A percentile compares a stretch with the other conserved stretches of the same genome.
Evolutionary conservation across 2,329 filamentous ascomycete genomes (phyloP).

Genomic region (Thielaviopsis ethacetica): DNA sequence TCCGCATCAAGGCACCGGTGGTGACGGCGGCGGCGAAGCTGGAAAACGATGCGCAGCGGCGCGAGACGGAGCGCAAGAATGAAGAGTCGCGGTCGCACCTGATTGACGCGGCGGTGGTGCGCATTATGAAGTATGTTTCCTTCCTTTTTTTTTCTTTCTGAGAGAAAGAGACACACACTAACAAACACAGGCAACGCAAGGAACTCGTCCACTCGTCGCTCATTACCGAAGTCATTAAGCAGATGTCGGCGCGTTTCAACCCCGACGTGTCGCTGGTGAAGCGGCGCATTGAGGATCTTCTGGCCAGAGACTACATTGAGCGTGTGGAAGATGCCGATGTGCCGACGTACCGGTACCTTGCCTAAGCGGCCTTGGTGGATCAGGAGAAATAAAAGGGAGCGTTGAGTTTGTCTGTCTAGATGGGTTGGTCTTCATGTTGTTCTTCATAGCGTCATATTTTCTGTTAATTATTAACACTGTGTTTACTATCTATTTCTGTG

Average conservation of each 20-base stretch:
- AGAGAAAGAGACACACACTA: slow-evolving; percentile 16
- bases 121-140: slow-evolving; percentile 71
- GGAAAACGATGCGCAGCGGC: slow-evolving; percentile 53
- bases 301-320: slow-evolving; percentile 63
- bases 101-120: slow-evolving; percentile 60
- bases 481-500: neutral
- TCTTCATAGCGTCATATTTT: no score
- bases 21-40: slow-evolving; percentile 71
- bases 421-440: neutral
- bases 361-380: no score
- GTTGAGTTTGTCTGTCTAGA: no score
- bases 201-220: slow-evolving; percentile 53
- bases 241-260: slow-evolving; percentile 53
- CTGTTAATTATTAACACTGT: neutral
- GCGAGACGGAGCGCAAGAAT: slow-evolving; percentile 60
- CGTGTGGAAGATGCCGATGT: slow-evolving; percentile 50
- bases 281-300: slow-evolving; percentile 62
- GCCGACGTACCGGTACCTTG: slow-evolving; percentile 55
- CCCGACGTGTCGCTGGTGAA: slow-evolving; percentile 67
- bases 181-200: slow-evolving; percentile 48
- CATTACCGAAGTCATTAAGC: slow-evolving; percentile 54
- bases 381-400: no score
- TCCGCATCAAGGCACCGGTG: slow-evolving; percentile 80
- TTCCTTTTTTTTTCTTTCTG: neutral
- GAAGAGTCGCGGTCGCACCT: slow-evolving; percentile 54